Evolutionary conservation across 352 stramenopile species (phyloP).

Genomic region (Globisporangium ultimum): DNA sequence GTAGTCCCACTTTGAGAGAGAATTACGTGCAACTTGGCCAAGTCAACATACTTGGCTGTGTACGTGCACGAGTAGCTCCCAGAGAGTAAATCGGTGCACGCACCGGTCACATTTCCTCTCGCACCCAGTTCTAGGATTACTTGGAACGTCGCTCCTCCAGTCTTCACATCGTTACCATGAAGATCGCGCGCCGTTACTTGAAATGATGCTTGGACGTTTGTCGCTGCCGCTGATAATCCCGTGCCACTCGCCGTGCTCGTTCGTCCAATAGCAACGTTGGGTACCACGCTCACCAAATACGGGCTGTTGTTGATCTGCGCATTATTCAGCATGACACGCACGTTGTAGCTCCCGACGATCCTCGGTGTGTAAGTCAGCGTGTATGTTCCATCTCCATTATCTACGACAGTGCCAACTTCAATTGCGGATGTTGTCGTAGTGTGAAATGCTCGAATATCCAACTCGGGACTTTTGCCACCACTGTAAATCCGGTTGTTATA

Average conservation of each 20-base stretch:
- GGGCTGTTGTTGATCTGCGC: slow-evolving; percentile 57
- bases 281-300: slow-evolving; percentile 49
- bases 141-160: slow-evolving; percentile 35
- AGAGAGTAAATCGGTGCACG: slow-evolving; percentile 50
- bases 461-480: slow-evolving; percentile 13
- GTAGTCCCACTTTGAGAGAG: slow-evolving; percentile 16
- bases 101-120: slow-evolving; percentile 33
- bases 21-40: slow-evolving; percentile 30
- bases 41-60: slow-evolving; percentile 39
- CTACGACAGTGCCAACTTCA: slow-evolving; percentile 25
- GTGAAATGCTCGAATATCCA: slow-evolving; percentile 43
- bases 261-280: slow-evolving; percentile 32
- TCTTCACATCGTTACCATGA: slow-evolving; percentile 45
- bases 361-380: slow-evolving; percentile 40
- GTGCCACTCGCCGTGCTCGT: slow-evolving; percentile 39
- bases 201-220: slow-evolving; percentile 60
- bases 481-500: slow-evolving; percentile 55
- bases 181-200: slow-evolving; percentile 51
- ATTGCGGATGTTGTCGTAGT: slow-evolving; percentile 19
- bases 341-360: slow-evolving; percentile 36
- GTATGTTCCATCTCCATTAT: slow-evolving; percentile 55
- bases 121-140: slow-evolving; percentile 33
- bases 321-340: slow-evolving; percentile 41
- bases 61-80: slow-evolving; percentile 67
- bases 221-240: slow-evolving; percentile 34